Percentiles rank a stretch among this genome's conserved stretches.
Conservation (phyloP, 1,139 yeast species). For the Hyphopichia pseudoburtonii region DNA sequence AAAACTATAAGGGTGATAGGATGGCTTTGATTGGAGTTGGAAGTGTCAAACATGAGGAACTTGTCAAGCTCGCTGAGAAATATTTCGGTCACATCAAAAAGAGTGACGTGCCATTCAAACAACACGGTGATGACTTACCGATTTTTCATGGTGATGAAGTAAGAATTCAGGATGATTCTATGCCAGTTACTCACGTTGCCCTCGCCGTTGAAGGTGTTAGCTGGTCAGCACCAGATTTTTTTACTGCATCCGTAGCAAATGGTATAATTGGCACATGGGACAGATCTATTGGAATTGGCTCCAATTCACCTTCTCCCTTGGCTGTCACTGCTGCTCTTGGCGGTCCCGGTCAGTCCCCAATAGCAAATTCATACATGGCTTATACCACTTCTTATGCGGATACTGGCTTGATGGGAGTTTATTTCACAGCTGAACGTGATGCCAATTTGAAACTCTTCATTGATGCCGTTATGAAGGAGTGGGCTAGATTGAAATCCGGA, state of each 20-base stretch:
- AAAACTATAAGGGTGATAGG: conserved; percentile 92
- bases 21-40: conserved; percentile 98
- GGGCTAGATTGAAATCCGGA: conserved; percentile 83
- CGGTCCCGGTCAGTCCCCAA: conserved; percentile 48
- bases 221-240: conserved; percentile 95
- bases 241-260: conserved; percentile 93
- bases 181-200: conserved; percentile 91
- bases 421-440: conserved; percentile 77
- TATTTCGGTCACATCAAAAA: conserved; percentile 75
- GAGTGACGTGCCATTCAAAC: conserved; percentile 61
- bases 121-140: conserved; percentile 82
- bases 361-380: conserved; percentile 94
- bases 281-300: conserved; percentile 78
- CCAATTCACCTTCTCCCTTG: conserved; percentile 73
- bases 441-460: conserved; percentile 66
- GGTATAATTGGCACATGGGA: conserved; percentile 98
- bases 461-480: conserved; percentile 78
- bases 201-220: conserved; percentile 97
- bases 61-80: conserved; percentile 73
- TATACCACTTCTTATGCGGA: conserved; percentile 97
- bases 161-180: conserved; percentile 74
- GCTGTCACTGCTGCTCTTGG: conserved; percentile 75
- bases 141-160: conserved; percentile 84
- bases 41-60: conserved; percentile 81
- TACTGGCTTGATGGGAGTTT: conserved; percentile 97